Evolutionary conservation across 768 basidiomycete genomes (phyloP).

Genomic region (Mycena epipterygia): DNA sequence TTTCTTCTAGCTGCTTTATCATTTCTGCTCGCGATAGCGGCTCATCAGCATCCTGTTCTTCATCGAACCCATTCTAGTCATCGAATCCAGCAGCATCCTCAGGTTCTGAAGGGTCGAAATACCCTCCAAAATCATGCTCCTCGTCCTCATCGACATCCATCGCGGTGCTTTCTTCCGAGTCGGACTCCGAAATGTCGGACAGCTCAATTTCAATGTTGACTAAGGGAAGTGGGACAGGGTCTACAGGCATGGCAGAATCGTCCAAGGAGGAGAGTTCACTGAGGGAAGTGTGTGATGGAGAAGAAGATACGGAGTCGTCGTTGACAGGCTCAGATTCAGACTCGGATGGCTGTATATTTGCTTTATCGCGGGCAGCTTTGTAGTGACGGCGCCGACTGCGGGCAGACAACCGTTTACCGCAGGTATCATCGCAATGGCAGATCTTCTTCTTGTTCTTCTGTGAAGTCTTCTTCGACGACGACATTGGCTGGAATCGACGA

Average conservation of each 20-base stretch:
- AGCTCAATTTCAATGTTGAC: neutral
- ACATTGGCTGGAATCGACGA: too few relatives aligned
- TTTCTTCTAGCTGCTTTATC: neutral
- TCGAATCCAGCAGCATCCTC: neutral
- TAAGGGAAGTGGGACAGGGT: neutral
- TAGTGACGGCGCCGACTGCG: neutral
- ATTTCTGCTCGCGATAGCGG: conserved; percentile 1
- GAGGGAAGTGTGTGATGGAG: too few relatives aligned
- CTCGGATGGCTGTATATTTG: neutral
- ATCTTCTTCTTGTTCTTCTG: neutral
- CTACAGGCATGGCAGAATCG: neutral
- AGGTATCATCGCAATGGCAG: neutral
- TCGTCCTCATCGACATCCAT: too few relatives aligned
- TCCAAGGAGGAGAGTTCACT: too few relatives aligned
- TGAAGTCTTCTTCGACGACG: too few relatives aligned
- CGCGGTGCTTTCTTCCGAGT: neutral
- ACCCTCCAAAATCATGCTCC: too few relatives aligned
- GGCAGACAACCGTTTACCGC: neutral
- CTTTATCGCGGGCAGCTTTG: neutral
- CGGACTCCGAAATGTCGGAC: neutral
- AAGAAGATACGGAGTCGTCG: neutral
- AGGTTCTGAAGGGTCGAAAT: neutral
- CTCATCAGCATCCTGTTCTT: neutral
- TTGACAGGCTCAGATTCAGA: neutral
- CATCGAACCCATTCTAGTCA: neutral